Evolutionary conservation across 768 basidiomycete genomes (phyloP).

Genomic region (Russula lepida): DNA sequence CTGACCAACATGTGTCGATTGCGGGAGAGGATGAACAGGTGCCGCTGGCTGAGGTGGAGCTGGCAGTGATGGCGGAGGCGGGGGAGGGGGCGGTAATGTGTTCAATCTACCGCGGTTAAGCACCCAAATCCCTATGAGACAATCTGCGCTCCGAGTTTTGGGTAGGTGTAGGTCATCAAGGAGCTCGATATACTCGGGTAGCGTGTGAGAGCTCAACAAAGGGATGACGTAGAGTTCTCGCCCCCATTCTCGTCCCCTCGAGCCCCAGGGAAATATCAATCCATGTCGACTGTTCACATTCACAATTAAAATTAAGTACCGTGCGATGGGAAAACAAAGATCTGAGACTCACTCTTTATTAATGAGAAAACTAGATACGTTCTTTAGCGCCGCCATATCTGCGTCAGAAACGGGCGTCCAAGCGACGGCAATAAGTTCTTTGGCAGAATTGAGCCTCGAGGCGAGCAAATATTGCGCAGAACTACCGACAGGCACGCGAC

Average conservation of each 20-base stretch:
- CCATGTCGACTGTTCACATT: constrained; percentile 61
- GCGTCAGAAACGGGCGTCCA: constrained; percentile 47
- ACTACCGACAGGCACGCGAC: constrained; percentile 69
- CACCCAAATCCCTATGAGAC: constrained; percentile 79
- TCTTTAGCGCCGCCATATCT: constrained; percentile 45
- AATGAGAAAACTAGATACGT: constrained; percentile 58
- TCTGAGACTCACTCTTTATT: constrained; percentile 55
- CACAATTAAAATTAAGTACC: constrained; percentile 5
- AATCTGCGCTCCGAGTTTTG: constrained; percentile 50
- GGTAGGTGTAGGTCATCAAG: constrained; percentile 70
- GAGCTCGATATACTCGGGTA: constrained; percentile 83
- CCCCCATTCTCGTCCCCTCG: constrained; percentile 63
- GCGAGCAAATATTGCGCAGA: constrained; percentile 74
- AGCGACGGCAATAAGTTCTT: constrained; percentile 73
- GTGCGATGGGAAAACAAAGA: not conserved
- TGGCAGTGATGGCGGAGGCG: not conserved
- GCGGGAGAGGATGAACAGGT: not conserved
- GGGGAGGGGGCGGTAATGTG: constrained; percentile 17
- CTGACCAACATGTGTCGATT: not conserved
- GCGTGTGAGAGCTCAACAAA: constrained; percentile 48
- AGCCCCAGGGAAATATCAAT: constrained; percentile 80
- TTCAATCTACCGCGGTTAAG: constrained; percentile 70
- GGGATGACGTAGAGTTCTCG: constrained; percentile 86
- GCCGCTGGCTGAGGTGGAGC: not conserved
- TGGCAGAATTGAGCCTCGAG: constrained; percentile 64